A percentile compares a stretch with the other conserved stretches of the same genome.
These are phyloP conservation scores for Neurospora sp. DNA, from an alignment of 495 filamentous ascomycete genomes.

Conservation along the genomic window DNA sequence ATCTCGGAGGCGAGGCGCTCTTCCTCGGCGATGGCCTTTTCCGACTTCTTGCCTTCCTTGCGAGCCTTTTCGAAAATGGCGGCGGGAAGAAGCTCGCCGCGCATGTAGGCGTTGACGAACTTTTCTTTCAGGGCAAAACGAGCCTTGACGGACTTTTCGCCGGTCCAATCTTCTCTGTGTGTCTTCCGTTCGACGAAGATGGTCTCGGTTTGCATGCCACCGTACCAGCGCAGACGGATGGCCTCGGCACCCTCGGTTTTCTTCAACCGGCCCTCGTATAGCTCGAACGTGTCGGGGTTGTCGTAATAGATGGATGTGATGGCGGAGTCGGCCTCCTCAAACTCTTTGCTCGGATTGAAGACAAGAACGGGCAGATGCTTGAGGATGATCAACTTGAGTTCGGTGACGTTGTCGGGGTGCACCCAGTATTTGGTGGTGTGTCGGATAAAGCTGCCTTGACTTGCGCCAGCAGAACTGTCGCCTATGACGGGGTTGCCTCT, in stretches of 20 bases:
- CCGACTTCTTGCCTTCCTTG: constrained; percentile 84
- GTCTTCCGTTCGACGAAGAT: constrained; percentile 98
- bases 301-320: constrained; percentile 99
- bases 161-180: constrained; percentile 98
- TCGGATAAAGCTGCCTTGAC: constrained; percentile 90
- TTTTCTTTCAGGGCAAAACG: constrained; percentile 94
- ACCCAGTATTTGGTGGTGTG: constrained; percentile 99
- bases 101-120: constrained; percentile 82
- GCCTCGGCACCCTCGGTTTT: constrained; percentile 98
- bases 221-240: constrained; percentile 94
- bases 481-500: constrained; percentile 86
- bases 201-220: constrained; percentile 85
- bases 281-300: constrained; percentile 82
- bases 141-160: constrained; percentile 97
- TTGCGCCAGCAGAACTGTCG: constrained; percentile 81
- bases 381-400: constrained; percentile 91
- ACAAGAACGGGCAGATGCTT: constrained; percentile 97
- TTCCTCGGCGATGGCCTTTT: constrained; percentile 79
- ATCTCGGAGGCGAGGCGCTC: constrained; percentile 86
- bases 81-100: constrained; percentile 69
- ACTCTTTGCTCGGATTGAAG: constrained; percentile 96
- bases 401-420: constrained; percentile 95
- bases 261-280: constrained; percentile 88
- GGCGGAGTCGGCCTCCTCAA: constrained; percentile 76
- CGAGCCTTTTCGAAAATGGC: constrained; percentile 89